Evolutionary conservation across 2,329 filamentous ascomycete genomes (phyloP), one percentile per base, ranked within the genome.

Genomic region (Coccinonectria pachysandricola): DNA sequence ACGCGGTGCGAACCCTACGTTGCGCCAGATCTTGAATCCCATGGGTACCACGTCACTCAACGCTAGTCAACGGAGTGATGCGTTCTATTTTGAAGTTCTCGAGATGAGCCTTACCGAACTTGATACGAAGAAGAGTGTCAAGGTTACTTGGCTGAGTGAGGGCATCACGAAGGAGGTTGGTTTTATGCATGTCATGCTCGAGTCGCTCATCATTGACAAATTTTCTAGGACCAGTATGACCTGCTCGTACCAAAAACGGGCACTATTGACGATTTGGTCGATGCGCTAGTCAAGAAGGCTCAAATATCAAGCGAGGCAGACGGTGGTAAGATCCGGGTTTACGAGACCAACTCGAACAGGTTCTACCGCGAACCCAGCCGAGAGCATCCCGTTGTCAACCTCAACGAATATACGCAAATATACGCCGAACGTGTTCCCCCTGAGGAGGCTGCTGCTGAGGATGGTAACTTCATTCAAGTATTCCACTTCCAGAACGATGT

Each of bases 401-500:
- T 96, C 28, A 88, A 84, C 33, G 91, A 98, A 24, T 96, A 85
- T 50, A 75, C 83, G 16, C 71, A 71, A 6, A 64, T 96, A 3
- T 83, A 84, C 39, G 86, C 83, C 0, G 87, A 95, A 53, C 70
- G 75, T 19, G 71, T 88, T 21, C 82, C 87, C 0, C 72, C 85
- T 27, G 78, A 85, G 24, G 79, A 80, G 40, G 55, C 69, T 2
- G 74, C 78, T 17, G 62, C 60, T 3, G 61, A 66, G 7, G 64
- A 70, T 2, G 55, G 44, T 20, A 68, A 75, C 26, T 70, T 78
- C 29, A 80, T 95, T 30, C 74, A 79, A 35, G 84, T 80, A 15
- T 91, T 88, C 57, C 91, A 95, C 53, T 98, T 91, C 57, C 87
- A 98, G 51, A 82, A 79, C 41, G 92, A 98, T 45, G 74, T 83